phyloP scores from a whole-genome alignment of 1,284 basidiomycete species.

The Ustilago sp. region DNA sequence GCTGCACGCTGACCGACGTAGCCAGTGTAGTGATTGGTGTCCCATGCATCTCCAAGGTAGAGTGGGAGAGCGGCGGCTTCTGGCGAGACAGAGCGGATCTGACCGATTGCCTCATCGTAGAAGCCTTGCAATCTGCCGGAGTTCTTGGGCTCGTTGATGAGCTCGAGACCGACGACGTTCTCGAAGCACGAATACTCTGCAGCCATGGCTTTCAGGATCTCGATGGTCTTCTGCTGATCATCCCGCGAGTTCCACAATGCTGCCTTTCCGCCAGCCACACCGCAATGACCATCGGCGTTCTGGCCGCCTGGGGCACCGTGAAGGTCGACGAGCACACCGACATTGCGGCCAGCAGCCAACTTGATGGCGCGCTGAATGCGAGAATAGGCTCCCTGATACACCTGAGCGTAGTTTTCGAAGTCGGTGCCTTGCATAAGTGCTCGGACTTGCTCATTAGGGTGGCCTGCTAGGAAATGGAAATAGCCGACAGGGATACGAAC shows the following conservation, averaged over 20 bases:
- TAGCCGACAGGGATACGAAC: constrained; percentile 81
- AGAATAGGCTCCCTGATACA: constrained; percentile 81
- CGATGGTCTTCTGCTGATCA: constrained; percentile 72
- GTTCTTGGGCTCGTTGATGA: constrained; percentile 84
- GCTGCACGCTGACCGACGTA: constrained; percentile 71
- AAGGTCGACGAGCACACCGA: constrained; percentile 81
- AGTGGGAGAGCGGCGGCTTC: constrained; percentile 67
- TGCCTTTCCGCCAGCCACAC: constrained; percentile 43
- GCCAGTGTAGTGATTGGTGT: constrained; percentile 77
- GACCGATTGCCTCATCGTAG: constrained; percentile 73
- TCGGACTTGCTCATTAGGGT: constrained; percentile 74
- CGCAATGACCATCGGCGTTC: constrained; percentile 71
- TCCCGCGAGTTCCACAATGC: constrained; percentile 67
- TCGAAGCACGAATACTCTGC: constrained; percentile 70
- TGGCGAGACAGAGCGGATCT: constrained; percentile 72
- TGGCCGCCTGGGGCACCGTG: constrained; percentile 77
- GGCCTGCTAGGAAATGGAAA: constrained; percentile 83
- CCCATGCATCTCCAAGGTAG: constrained; percentile 83
- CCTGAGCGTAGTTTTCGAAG: constrained; percentile 75
- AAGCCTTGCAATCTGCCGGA: constrained; percentile 51
- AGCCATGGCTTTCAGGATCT: constrained; percentile 74
- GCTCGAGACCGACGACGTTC: constrained; percentile 83
- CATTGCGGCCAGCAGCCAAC: constrained; percentile 75
- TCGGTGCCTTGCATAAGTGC: constrained; percentile 78
- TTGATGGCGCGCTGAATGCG: constrained; percentile 79